Base-by-base conservation (phyloP, 2,329 filamentous ascomycete genomes). In the Rutstroemia sp. region DNA sequence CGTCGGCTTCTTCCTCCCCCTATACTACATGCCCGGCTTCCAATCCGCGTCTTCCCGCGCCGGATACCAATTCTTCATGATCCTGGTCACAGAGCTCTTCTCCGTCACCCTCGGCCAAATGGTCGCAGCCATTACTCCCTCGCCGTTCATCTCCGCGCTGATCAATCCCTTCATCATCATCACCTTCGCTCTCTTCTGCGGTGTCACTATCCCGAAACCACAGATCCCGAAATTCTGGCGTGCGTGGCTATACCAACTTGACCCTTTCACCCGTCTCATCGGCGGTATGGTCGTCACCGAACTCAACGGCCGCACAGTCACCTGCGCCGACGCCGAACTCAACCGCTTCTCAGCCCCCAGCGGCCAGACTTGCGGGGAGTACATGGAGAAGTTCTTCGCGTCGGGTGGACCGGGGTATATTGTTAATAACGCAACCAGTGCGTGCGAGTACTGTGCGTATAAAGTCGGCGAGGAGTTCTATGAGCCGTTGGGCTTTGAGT, bases 1-100 rank as follows among this genome's bases (percentile, higher is more conserved):
- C 0, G 83, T 94, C 8, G 76, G 74, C 56, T 95, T 95, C 78
- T 96, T 88, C 77, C 67, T 95, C 1, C 89, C 87, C 0, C 71
- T 95, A 3, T 95, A 95, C 78, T 95, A 86, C 72, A 87, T 94
- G 68, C 88, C 89, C 0, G 88, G 88, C 0, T 82, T 95, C 69
- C 81, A 86, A 63, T 66, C 70, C 3, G 78, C 78, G 0, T 72
- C 82, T 0, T 78, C 76, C 2, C 81, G 88, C 4, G 88, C 90
- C 0, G 91, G 90, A 0, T 94, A 92, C 71, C 88, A 92, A 69
- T 95, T 95, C 78, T 76, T 95, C 68, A 89, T 95, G 73, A 73
- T 95, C 4, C 77, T 95, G 54, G 79, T 92, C 64, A 92, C 88
- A 0, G 90, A 95, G 69, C 70, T 95, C 49, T 95, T 96, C 73